Conservation (phyloP, 2,329 filamentous ascomycete species). For the Apiospora marii region DNA sequence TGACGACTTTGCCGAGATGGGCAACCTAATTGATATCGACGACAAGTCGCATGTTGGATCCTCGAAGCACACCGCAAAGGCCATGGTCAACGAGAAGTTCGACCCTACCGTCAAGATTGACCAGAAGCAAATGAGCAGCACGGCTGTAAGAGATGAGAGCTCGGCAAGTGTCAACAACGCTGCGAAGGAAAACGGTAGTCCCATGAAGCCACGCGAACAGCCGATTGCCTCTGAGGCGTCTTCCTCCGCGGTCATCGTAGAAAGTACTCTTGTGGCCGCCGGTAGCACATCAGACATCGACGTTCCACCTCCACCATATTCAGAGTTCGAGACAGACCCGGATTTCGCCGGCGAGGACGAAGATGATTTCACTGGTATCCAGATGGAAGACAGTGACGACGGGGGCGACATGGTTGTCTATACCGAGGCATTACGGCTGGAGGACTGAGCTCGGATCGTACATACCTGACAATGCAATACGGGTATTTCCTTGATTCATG, state of each 20-base stretch:
- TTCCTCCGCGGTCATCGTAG: constrained; percentile 17
- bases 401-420: constrained; percentile 39
- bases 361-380: constrained; percentile 46
- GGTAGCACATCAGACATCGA: constrained; percentile 22
- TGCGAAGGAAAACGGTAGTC: neutral
- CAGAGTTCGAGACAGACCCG: constrained; percentile 9
- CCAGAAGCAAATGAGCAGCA: neutral
- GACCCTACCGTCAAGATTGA: constrained; percentile 35
- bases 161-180: neutral
- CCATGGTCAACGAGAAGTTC: constrained; percentile 39
- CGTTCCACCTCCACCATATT: constrained; percentile 36
- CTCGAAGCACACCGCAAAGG: constrained; percentile 31
- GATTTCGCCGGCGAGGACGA: constrained; percentile 39
- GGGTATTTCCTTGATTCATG: neutral
- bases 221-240: neutral
- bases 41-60: constrained; percentile 36
- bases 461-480: neutral
- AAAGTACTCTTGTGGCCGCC: neutral
- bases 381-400: constrained; percentile 48
- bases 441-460: neutral
- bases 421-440: constrained; percentile 20
- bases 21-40: constrained; percentile 53
- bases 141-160: neutral
- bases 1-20: constrained; percentile 41
- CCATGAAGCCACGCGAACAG: neutral